Base-by-base conservation (phyloP, 2,329 filamentous ascomycete genomes). In the Paracoccidioides lutzii region DNA sequence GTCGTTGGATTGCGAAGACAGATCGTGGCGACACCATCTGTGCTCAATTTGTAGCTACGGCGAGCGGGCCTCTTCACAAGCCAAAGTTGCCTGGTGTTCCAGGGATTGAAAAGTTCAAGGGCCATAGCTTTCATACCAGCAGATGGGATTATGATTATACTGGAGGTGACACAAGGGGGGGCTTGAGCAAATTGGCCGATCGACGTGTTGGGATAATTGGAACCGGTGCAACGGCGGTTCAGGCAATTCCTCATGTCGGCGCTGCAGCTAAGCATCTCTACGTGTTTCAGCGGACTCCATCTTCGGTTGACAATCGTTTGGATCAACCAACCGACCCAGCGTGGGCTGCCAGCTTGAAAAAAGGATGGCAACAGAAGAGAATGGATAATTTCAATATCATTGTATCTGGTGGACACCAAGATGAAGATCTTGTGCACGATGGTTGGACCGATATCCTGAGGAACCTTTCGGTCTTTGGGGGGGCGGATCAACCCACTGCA, bases 1-100 rank as follows among this genome's bases (percentile, higher is more conserved):
- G 63, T 30, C 32, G 58, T 15, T 76, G 72, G 71, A 52, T 40
- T 7, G 46, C 38, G n/a, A 48, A 71, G 55, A 63, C 60, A 5
- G 56, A 61, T 33, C 59, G 58, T 9, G 42, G 57, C 10, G 60
- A 66, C 52, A 56, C 53, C 0, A 59, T 75, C 54, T 63, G 58
- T 40, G 67, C 71, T 1, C 64, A 69, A 9, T 77, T 73, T 60
- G 66, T 75, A 3, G 65, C 73, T 7, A 64, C 67, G 4, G 71
- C 71, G 3, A 65, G 67, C 28, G 74, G 75, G 3, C 73, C 76
- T 28, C 69, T 74, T 1, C 65, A 68, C 3, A 67, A 75, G 10
- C 69, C 72, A 0, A 75, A 76, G 10, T 64, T 83, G 1, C 66
- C 73, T 22, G 74, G 69, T 9, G 75, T 73, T 6, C 61, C 65